These are phyloP conservation scores for Gracilariopsis chorda DNA, from an alignment of 23 red algal species.

Conservation along the genomic window DNA sequence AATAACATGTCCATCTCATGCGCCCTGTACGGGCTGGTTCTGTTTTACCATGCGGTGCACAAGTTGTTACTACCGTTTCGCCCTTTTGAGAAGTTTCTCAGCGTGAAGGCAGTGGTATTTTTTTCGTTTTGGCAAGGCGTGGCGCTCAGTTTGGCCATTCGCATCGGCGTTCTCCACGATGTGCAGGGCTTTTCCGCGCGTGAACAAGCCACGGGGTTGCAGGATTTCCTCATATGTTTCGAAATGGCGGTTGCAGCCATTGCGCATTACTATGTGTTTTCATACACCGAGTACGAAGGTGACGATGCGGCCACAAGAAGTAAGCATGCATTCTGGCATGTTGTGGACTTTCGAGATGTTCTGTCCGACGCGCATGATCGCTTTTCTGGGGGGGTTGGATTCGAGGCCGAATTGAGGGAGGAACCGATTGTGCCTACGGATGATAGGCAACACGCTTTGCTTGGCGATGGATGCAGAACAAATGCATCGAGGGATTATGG, in stretches of 20 bases:
- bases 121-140: slow-evolving; percentile 97
- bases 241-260: slow-evolving; percentile 92
- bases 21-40: slow-evolving; percentile 89
- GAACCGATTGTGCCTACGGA: slow-evolving; percentile 66
- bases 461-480: not conserved
- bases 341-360: slow-evolving; percentile 96
- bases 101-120: slow-evolving; percentile 94
- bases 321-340: slow-evolving; percentile 59
- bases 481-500: not conserved
- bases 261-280: slow-evolving; percentile 84
- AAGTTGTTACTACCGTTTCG: slow-evolving; percentile 68
- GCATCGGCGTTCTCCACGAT: slow-evolving; percentile 54
- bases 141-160: slow-evolving; percentile 48
- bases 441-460: not conserved
- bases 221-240: slow-evolving; percentile 95
- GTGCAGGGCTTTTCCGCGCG: slow-evolving; percentile 64
- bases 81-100: slow-evolving; percentile 91
- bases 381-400: slow-evolving; percentile 69
- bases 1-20: slow-evolving; percentile 85
- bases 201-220: slow-evolving; percentile 82
- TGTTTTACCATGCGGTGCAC: slow-evolving; percentile 91
- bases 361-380: slow-evolving; percentile 83
- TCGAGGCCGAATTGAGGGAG: slow-evolving; percentile 84
- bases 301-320: not conserved
- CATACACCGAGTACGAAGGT: slow-evolving; percentile 56